Evolutionary conservation across 2,329 filamentous ascomycete genomes (phyloP), one percentile per base, ranked within the genome.

Genomic region (Sordariomycetes sp.): DNA sequence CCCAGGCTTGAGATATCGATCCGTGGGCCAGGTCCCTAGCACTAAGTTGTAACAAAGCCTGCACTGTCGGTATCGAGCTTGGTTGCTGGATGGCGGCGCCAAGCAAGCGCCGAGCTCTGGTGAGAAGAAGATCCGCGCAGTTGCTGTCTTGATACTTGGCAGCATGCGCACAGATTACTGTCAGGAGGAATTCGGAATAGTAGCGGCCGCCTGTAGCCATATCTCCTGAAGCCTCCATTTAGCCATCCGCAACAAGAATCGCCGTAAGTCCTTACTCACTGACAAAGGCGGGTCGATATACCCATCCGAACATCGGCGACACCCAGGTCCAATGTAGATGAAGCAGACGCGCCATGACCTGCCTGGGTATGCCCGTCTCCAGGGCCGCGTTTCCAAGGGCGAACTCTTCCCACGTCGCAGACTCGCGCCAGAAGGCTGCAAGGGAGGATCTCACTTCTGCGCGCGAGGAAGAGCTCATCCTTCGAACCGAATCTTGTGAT

Each of bases 11-110:
- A 10, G 48, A 51, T 15, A 48, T 50, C 20, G 46, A 46, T 8
- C 49, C 49, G n/a, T 46, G 41, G 8, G 46, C 48, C n/a, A 50
- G 39, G n/a, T 51, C 48, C n/a, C 47, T 42, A 8, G 47, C 49
- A 34, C 48, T 51, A 12, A 51, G 38, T 35, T 49, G 47, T 8
- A 53, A 40, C 12, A 53, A 41, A 2, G 48, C 49, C 36, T 53
- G 49, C 6, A 49, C 44, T 3, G 48, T 51, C n/a, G 49, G 48
- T 3, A 51, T 48, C 28, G 48, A 42, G 37, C 47, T 48, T 9
- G 47, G 47, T 21, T 43, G 35, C 21, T 50, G 47, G n/a, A 52
- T 49, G 12, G 44, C 49, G 26, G 38, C 36, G 23, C 47, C 47
- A 5, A 50, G 42, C 10, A 50, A 42, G 23, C 40, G 39, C 8